Base-by-base conservation (phyloP, 495 filamentous ascomycete genomes). In the Stereocaulon alpinum region DNA sequence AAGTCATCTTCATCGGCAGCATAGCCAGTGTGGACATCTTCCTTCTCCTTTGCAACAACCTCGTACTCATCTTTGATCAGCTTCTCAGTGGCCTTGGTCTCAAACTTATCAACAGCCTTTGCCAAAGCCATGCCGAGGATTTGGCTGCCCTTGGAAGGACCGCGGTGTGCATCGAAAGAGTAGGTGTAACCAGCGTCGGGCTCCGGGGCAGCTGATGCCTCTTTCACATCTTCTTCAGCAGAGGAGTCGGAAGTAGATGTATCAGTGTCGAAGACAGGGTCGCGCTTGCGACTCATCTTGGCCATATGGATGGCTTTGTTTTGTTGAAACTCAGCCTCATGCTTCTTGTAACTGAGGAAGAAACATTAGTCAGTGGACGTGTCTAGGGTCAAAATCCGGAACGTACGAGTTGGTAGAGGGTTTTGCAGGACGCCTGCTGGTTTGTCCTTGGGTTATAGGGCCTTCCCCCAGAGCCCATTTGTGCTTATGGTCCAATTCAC, bases 41-140 rank as follows among this genome's bases (percentile, higher is more conserved):
- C 76, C 42, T 69, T 72, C 61, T 78, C 77, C 4, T 62, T 61
- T 40, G 74, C 68, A 44, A 82, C 71, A 47, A 83, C 72, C 65
- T 83, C 80, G 62, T 83, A 83, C 63, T 82, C 80, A 18, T 74
- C 68, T 69, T 77, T 78, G 66, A 82, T 73, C 24, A 82, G 67
- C 68, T 78, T 78, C 67, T 80, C 80, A 3, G 74, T 81, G 66
- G 77, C 74, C 59, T 75, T 73, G 42, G 72, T 76, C 68, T 84
- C 80, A 59, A 73, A 84, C 56, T 73, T 75, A 69, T 80, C 75
- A 27, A 82, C 74, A 3, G 81, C 81, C 69, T 78, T 73, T 51
- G 70, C 74, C 18, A 84, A 69, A 6, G 80, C 80, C 11, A 70
- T 70, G 20, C 73, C 73, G 32, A 84, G 73, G 61, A 82, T 75